Conservation (phyloP, 1,284 basidiomycete species). For the Puccinia coronata region DNA sequence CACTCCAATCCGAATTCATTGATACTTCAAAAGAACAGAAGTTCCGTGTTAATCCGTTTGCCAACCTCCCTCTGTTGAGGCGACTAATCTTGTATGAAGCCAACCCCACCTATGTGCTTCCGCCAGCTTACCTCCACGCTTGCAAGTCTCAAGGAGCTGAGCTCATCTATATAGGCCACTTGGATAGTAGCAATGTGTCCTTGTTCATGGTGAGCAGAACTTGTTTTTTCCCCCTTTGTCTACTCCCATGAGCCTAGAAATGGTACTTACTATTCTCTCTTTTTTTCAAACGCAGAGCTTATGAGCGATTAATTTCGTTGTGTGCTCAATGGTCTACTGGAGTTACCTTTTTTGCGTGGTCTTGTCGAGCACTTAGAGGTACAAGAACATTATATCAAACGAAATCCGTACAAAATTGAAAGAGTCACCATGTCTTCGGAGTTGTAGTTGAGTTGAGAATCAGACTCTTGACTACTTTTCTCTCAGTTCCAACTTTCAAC, state of each 20-base stretch:
- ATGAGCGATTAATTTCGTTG: no score
- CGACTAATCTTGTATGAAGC: constrained; percentile 16
- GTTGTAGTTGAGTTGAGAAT: no score
- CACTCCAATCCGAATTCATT: constrained; percentile 2
- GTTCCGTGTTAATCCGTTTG: constrained; percentile 24
- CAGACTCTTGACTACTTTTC: no score
- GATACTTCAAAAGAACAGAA: not conserved
- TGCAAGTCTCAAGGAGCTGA: constrained; percentile 6
- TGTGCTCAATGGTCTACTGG: no score
- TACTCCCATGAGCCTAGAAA: not conserved
- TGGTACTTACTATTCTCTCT: not conserved
- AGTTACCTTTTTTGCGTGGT: no score
- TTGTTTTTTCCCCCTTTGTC: no score
- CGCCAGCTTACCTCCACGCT: constrained; percentile 12
- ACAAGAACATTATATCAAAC: no score
- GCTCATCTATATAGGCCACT: constrained; percentile 1
- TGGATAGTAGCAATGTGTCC: not conserved
- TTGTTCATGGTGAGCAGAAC: constrained; percentile 27
- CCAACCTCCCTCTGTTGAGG: constrained; percentile 7
- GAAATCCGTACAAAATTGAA: no score
- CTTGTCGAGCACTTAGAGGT: no score
- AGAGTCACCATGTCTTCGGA: no score
- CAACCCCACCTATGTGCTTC: not conserved
- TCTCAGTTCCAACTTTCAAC: no score
- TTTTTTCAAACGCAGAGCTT: not conserved